Conservation (phyloP, 106 monocot species). For the Phalaenopsis equestris region DNA sequence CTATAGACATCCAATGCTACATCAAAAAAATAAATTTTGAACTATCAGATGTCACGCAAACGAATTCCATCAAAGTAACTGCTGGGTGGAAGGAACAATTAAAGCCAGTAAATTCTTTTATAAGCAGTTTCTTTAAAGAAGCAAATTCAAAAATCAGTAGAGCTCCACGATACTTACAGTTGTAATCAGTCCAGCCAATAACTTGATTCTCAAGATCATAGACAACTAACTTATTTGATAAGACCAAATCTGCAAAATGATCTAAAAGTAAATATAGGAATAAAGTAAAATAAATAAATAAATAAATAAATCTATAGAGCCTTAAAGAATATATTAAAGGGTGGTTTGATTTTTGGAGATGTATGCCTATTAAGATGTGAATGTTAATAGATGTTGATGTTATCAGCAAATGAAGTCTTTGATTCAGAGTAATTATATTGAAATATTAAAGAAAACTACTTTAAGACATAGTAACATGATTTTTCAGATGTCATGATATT, state of each 20-base stretch:
- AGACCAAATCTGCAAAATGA: conserved; percentile 40
- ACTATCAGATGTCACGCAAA: background rate
- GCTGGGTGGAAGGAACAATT: background rate
- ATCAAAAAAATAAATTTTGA: background rate
- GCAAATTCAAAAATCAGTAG: background rate
- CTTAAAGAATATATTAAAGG: no score
- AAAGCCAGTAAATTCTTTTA: background rate
- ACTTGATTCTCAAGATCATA: conserved; percentile 61
- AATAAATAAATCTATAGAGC: background rate
- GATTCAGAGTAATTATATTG: no score
- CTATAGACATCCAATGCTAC: background rate
- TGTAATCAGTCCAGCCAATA: conserved; percentile 70
- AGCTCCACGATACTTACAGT: conserved; percentile 39
- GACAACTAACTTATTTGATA: conserved; percentile 55
- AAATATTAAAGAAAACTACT: no score
- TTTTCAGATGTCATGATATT: no score
- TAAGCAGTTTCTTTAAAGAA: background rate
- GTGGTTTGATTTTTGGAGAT: no score
- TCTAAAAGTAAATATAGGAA: background rate
- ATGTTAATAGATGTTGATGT: no score
- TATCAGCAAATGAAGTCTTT: no score
- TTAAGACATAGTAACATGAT: no score
- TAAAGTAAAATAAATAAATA: background rate
- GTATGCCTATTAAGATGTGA: no score
- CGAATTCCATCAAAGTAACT: background rate